Conservation (phyloP, 2,329 filamentous ascomycete genomes). For the Colletotrichum lentis region DNA sequence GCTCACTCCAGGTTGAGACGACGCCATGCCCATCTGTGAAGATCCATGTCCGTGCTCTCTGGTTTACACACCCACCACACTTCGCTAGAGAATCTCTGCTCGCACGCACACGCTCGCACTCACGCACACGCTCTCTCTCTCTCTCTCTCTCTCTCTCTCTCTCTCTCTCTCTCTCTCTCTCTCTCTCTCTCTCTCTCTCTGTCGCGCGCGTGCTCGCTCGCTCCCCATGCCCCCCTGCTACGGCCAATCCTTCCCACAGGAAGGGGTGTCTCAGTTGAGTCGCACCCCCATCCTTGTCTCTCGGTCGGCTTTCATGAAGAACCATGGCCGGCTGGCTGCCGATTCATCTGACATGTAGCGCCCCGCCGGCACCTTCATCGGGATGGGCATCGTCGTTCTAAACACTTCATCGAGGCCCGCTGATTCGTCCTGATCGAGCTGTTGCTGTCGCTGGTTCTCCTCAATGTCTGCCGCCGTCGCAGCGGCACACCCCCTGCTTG, state of each 20-base stretch:
- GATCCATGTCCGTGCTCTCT: slow-evolving; percentile 26
- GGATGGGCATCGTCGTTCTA: slow-evolving; percentile 62
- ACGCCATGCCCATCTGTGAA: slow-evolving; percentile 29
- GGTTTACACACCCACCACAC: neutral
- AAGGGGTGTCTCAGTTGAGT: slow-evolving; percentile 23
- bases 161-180: neutral
- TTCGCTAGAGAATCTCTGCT: neutral
- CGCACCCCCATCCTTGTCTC: slow-evolving; percentile 11
- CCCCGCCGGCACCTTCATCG: slow-evolving; percentile 68
- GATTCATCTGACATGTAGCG: slow-evolving; percentile 51
- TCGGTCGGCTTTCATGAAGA: slow-evolving; percentile 44
- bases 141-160: neutral
- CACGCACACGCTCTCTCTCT: too few species aligned
- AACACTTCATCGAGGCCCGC: slow-evolving; percentile 23
- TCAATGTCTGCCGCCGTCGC: neutral
- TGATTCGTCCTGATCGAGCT: slow-evolving; percentile 25
- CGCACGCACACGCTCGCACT: neutral
- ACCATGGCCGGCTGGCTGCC: slow-evolving; percentile 50
- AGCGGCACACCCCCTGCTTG: slow-evolving; percentile 24
- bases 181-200: neutral
- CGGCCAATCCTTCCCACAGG: neutral
- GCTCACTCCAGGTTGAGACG: slow-evolving; percentile 32
- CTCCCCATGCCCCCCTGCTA: neutral
- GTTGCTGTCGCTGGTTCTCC: slow-evolving; percentile 22
- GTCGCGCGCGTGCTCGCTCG: neutral